Evolutionary conservation across 2,329 filamentous ascomycete genomes (phyloP).

Genomic region (Alternaria brassicicola): DNA sequence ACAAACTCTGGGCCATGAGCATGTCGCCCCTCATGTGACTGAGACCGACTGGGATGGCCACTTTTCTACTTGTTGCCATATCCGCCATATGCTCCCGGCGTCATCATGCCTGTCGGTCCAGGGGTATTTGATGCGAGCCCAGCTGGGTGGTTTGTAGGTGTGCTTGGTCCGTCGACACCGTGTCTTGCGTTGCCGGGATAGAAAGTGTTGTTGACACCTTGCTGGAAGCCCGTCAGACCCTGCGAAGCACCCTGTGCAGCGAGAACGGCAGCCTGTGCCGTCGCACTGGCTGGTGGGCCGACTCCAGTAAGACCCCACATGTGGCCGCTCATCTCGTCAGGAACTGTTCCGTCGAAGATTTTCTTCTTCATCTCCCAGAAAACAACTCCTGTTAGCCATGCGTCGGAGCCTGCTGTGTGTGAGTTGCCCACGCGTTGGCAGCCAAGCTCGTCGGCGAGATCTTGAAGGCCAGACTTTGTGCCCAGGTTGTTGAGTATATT

Average conservation of each 20-base stretch:
- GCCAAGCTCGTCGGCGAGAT: slow-evolving; percentile 90
- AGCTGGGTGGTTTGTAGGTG: slow-evolving; percentile 65
- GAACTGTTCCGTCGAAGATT: slow-evolving; percentile 83
- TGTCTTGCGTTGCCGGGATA: slow-evolving; percentile 49
- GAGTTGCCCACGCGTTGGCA: slow-evolving; percentile 86
- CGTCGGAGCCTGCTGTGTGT: slow-evolving; percentile 93
- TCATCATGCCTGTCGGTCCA: slow-evolving; percentile 69
- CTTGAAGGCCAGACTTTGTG: slow-evolving; percentile 88
- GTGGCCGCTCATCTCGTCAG: slow-evolving; percentile 81
- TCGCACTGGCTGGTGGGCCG: slow-evolving; percentile 61
- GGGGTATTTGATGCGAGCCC: slow-evolving; percentile 57
- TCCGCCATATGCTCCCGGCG: slow-evolving; percentile 58
- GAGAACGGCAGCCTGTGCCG: slow-evolving; percentile 53
- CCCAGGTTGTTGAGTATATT: slow-evolving; percentile 85
- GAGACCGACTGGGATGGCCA: background rate
- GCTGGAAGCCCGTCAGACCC: slow-evolving; percentile 35
- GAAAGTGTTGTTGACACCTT: slow-evolving; percentile 48
- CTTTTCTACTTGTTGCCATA: slow-evolving; percentile 43
- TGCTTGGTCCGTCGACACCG: slow-evolving; percentile 65
- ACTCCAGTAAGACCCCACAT: slow-evolving; percentile 86
- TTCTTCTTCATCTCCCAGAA: slow-evolving; percentile 92
- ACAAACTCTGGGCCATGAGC: no score
- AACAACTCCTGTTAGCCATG: slow-evolving; percentile 87
- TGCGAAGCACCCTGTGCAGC: slow-evolving; percentile 51
- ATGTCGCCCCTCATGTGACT: background rate